A percentile compares a stretch with the other conserved stretches of the same genome.
Evolutionary conservation across 2,329 filamentous ascomycete genomes (phyloP).

Genomic region (Diaporthe nobilis): DNA sequence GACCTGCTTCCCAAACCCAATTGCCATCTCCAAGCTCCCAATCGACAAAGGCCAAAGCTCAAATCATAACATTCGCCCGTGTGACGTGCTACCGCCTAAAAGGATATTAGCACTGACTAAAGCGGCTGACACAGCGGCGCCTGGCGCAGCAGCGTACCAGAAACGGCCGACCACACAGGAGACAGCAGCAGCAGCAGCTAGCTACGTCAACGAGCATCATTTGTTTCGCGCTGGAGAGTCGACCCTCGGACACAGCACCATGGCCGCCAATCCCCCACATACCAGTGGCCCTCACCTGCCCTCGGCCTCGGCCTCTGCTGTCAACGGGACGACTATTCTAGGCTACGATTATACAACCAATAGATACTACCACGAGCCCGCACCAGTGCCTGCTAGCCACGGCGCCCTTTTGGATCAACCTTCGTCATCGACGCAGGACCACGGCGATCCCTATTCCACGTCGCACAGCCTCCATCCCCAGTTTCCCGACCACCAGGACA

Average conservation of each 20-base stretch:
- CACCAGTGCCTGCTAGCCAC: slow-evolving; percentile 19
- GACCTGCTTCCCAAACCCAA: neutral
- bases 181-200: slow-evolving; percentile 21
- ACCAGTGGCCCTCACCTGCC: slow-evolving; percentile 11
- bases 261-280: slow-evolving; percentile 38
- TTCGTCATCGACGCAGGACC: slow-evolving; percentile 35
- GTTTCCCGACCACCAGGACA: neutral
- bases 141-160: slow-evolving; percentile 21
- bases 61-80: slow-evolving; percentile 11
- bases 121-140: slow-evolving; percentile 28
- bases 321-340: slow-evolving; percentile 32
- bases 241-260: slow-evolving; percentile 7
- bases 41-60: neutral
- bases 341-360: slow-evolving; percentile 24
- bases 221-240: slow-evolving; percentile 19
- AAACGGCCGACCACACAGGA: slow-evolving; percentile 11
- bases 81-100: slow-evolving; percentile 16
- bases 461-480: slow-evolving; percentile 24
- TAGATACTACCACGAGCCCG: slow-evolving; percentile 29
- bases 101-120: slow-evolving; percentile 23
- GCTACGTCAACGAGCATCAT: slow-evolving; percentile 36
- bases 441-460: slow-evolving; percentile 31
- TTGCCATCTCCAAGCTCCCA: neutral
- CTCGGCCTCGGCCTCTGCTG: slow-evolving; percentile 34
- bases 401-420: slow-evolving; percentile 25